These are phyloP conservation scores for Vaccinium corymbosum DNA, from an alignment of 148 eudicot species.

Conservation along the genomic window DNA sequence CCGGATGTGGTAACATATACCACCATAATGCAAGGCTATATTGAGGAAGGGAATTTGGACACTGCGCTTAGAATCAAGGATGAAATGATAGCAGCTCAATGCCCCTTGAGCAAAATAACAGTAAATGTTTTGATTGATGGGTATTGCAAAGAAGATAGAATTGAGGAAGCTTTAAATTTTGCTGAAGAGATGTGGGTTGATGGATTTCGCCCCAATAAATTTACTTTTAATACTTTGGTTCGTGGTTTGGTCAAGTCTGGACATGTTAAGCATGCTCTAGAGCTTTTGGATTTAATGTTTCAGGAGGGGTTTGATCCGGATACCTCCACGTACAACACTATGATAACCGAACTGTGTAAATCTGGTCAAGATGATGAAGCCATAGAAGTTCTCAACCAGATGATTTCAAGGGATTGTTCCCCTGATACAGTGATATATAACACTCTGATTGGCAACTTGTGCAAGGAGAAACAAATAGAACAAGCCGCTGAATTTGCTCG, in stretches of 20 bases:
- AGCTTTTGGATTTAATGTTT: conserved; percentile 82
- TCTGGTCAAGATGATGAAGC: conserved; percentile 73
- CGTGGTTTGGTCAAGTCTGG: conserved; percentile 73
- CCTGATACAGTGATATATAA: conserved; percentile 84
- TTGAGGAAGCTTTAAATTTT: conserved; percentile 75
- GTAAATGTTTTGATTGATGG: conserved; percentile 80
- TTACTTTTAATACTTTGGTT: conserved; percentile 78
- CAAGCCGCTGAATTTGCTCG: conserved; percentile 75
- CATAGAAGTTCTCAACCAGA: conserved; percentile 73
- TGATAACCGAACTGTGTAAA: conserved; percentile 81
- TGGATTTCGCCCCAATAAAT: conserved; percentile 78
- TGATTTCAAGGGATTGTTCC: conserved; percentile 71
- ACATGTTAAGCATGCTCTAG: conserved; percentile 69
- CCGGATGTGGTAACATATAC: conserved; percentile 91
- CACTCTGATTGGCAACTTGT: conserved; percentile 73
- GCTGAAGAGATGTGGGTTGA: conserved; percentile 52
- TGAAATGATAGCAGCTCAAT: conserved; percentile 64
- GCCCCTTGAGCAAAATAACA: conserved; percentile 54
- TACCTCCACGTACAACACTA: conserved; percentile 64
- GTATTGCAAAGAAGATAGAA: conserved; percentile 68
- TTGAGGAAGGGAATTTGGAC: conserved; percentile 72
- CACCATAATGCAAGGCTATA: conserved; percentile 89
- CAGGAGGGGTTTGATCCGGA: conserved; percentile 89
- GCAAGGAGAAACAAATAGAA: conserved; percentile 80
- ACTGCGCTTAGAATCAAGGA: conserved; percentile 75